phyloP scores from a whole-genome alignment of 345 rosid species.

The Lepidium sativum region DNA sequence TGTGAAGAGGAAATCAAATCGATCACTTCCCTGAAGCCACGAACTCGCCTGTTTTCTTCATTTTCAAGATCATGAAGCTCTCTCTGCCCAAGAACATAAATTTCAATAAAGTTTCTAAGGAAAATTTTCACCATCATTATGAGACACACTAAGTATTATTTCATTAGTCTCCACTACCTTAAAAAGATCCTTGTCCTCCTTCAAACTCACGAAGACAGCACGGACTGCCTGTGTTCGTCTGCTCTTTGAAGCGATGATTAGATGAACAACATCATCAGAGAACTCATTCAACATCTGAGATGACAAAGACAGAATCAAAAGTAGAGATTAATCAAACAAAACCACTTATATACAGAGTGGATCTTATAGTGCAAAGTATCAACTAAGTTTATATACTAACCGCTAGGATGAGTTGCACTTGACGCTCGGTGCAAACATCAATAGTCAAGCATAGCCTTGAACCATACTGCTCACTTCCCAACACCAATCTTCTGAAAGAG shows the following conservation, averaged over 20 bases:
- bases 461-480: conserved; percentile 46
- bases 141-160: not conserved
- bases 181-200: conserved; percentile 61
- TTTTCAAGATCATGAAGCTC: conserved; percentile 56
- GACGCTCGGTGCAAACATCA: conserved; percentile 83
- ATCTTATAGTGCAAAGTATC: not conserved
- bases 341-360: not conserved
- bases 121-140: not conserved
- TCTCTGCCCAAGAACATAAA: conserved; percentile 38
- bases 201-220: conserved; percentile 59
- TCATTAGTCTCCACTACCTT: conserved; percentile 36
- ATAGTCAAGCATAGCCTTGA: conserved; percentile 71
- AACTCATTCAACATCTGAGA: conserved; percentile 58
- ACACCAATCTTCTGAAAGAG: conserved; percentile 50
- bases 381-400: conserved; percentile 29
- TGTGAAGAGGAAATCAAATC: conserved; percentile 82
- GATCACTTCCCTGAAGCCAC: conserved; percentile 89
- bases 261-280: conserved; percentile 58
- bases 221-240: conserved; percentile 67
- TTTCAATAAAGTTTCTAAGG: not conserved
- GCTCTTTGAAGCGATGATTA: conserved; percentile 57
- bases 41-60: conserved; percentile 53
- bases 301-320: not conserved
- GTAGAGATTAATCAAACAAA: not conserved
- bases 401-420: conserved; percentile 61